Evolutionary conservation across 2,329 filamentous ascomycete species (phyloP).

Genomic region (Diaporthe sp.): DNA sequence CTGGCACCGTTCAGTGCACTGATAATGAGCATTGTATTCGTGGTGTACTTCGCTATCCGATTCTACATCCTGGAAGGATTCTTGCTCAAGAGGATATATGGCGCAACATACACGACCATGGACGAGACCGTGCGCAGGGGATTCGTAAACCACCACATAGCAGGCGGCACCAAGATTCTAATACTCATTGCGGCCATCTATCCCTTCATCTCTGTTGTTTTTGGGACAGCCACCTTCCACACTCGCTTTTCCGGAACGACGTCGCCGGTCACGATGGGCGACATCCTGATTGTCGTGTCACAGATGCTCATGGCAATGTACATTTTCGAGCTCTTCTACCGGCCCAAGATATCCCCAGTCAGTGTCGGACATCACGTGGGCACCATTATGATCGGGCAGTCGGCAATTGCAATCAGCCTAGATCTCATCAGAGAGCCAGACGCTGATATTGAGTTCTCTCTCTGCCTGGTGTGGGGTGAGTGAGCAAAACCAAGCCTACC

Average conservation of each 20-base stretch:
- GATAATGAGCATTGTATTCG: slow-evolving; percentile 29
- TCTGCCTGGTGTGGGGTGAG: slow-evolving; percentile 37
- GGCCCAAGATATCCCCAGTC: slow-evolving; percentile 33
- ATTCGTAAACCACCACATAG: slow-evolving; percentile 36
- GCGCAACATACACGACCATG: slow-evolving; percentile 29
- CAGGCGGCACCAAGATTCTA: slow-evolving; percentile 30
- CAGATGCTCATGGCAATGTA: slow-evolving; percentile 35
- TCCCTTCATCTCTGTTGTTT: slow-evolving; percentile 33
- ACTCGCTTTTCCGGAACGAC: not conserved
- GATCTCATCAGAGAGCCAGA: slow-evolving; percentile 34
- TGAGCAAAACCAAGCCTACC: not conserved
- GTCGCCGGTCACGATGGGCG: slow-evolving; percentile 29
- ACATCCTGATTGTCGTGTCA: slow-evolving; percentile 31
- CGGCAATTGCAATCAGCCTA: slow-evolving; percentile 34
- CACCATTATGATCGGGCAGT: slow-evolving; percentile 31
- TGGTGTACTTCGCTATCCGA: slow-evolving; percentile 12
- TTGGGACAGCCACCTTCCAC: slow-evolving; percentile 29
- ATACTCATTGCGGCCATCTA: slow-evolving; percentile 23
- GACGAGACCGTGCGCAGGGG: slow-evolving; percentile 9
- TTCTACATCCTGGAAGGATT: slow-evolving; percentile 26
- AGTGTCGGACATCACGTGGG: slow-evolving; percentile 32
- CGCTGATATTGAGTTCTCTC: slow-evolving; percentile 32
- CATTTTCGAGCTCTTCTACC: slow-evolving; percentile 33
- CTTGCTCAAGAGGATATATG: slow-evolving; percentile 26
- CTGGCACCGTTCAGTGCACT: slow-evolving; percentile 28